Conservation (phyloP, 2,329 filamentous ascomycete genomes). For the Orbilia brochopaga region DNA sequence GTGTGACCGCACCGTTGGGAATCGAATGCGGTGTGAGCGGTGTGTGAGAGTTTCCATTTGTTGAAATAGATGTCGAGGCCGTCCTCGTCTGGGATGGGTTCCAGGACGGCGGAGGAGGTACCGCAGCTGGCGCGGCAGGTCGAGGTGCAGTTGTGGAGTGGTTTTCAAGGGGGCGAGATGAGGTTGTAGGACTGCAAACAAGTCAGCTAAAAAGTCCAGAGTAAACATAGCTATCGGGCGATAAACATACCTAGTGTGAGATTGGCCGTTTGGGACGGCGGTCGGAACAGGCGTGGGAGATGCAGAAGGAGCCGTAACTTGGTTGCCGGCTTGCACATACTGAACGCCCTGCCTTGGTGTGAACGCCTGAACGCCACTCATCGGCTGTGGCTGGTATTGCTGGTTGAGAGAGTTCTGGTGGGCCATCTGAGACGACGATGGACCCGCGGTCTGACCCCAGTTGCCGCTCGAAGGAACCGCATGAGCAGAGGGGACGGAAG, state of each 20-base stretch:
- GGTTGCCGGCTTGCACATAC: constrained; percentile 10
- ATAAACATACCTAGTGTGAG: not conserved
- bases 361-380: constrained; percentile 4
- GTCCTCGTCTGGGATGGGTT: constrained; percentile 33
- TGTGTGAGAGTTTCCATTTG: not conserved
- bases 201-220: not conserved
- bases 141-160: constrained; percentile 7
- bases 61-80: not conserved
- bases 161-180: not conserved
- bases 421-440: constrained; percentile 15
- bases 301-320: constrained; percentile 6
- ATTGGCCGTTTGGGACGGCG: not conserved
- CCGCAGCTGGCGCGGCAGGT: constrained; percentile 3
- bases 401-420: constrained; percentile 28
- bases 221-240: not conserved
- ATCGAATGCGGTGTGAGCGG: constrained; percentile 11
- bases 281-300: constrained; percentile 2
- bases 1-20: constrained; percentile 6
- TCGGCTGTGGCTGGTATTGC: constrained; percentile 31
- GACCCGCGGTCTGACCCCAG: constrained; percentile 20
- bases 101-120: constrained; percentile 39
- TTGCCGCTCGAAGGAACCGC: constrained; percentile 20
- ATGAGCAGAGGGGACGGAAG: constrained; percentile 16
- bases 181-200: not conserved
- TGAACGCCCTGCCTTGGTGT: not conserved